These are phyloP conservation scores for Aspergillus sp. DNA, from an alignment of 2,329 filamentous ascomycete species.

Conservation along the genomic window DNA sequence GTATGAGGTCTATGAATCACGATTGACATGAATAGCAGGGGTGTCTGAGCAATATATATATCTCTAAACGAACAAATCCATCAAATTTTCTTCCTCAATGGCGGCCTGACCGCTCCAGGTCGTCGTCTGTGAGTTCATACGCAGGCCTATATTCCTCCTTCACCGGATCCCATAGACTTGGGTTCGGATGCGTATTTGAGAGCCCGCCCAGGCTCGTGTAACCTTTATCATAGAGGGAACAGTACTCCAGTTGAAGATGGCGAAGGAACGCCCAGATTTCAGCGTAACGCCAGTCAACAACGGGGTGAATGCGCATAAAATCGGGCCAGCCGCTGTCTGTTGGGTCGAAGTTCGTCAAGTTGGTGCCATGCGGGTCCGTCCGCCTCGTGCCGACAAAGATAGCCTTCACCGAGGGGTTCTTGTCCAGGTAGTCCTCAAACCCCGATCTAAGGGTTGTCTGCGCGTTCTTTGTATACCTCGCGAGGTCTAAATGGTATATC, in stretches of 20 bases:
- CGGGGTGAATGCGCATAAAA: constrained; percentile 91
- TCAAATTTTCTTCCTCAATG: constrained; percentile 36
- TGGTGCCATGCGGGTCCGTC: constrained; percentile 86
- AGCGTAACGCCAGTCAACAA: constrained; percentile 95
- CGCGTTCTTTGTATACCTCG: constrained; percentile 65
- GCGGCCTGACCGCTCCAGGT: constrained; percentile 75
- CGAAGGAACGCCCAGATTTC: constrained; percentile 87
- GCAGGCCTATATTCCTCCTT: constrained; percentile 63
- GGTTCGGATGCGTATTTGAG: constrained; percentile 86
- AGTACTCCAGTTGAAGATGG: constrained; percentile 78
- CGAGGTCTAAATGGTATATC: constrained; percentile 72
- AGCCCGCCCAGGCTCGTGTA: constrained; percentile 92
- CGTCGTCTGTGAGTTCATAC: constrained; percentile 72
- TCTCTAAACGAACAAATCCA: background rate
- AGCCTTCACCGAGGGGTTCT: constrained; percentile 60
- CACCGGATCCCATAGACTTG: constrained; percentile 55
- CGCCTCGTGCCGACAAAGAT: constrained; percentile 85
- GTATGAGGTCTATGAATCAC: constrained; percentile 2
- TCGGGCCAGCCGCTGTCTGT: constrained; percentile 88
- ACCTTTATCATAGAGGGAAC: constrained; percentile 79
- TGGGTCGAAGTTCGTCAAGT: constrained; percentile 76
- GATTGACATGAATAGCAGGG: background rate
- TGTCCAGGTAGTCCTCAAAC: constrained; percentile 70
- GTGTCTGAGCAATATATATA: background rate
- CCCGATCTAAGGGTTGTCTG: constrained; percentile 68